Evolutionary conservation across 768 basidiomycete genomes (phyloP), one percentile per base, ranked within the genome.

Genomic region (Galerina marginata): DNA sequence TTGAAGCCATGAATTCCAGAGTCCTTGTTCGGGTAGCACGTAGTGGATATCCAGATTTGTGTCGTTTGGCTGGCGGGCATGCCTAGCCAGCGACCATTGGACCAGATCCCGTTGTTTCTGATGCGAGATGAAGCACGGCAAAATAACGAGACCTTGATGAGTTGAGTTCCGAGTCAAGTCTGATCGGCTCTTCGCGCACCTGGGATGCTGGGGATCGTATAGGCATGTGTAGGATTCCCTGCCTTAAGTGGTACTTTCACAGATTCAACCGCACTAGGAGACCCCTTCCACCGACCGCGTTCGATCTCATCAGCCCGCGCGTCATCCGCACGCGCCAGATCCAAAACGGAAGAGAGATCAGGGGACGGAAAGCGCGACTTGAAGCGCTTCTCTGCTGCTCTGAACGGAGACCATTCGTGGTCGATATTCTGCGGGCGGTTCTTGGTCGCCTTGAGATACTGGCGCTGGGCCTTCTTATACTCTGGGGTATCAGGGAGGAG

Each of bases 41-140:
- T 96, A 97, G 72, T 98, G 96, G 0, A 87, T 84, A 57, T 96
- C 91, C 20, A 98, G 87, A 65, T 95, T 96, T 0, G 93, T 96
- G 56, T 91, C 89, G 70, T 97, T 97, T 0, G 94, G 93, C 39
- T 81, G 74, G 2, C 81, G 80, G 1, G 95, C 90, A 65, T 96
- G 93, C 16, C 89, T 83, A 9, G 79, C 69, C 6, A 99, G 84
- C 23, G 92, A 85, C 85, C 92, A 91, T 56, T 74, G 75, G 25
- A 92, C 81, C 4, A 98, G 82, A 1, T 81, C 71, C 23, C 86
- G 83, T 69, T 99, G 96, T 39, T 86, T 79, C 15, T 75, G 68
- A 0, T 75, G 75, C 2, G 87, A 77, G 15, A 97, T 68, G 67
- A 90, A 95, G 0, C 81, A 79, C 10, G 96, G 95, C 5, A 99